These are phyloP conservation scores for Aphelidium insulamus DNA, from an alignment of 371 early-diverging fungal genomes.

Conservation along the genomic window DNA sequence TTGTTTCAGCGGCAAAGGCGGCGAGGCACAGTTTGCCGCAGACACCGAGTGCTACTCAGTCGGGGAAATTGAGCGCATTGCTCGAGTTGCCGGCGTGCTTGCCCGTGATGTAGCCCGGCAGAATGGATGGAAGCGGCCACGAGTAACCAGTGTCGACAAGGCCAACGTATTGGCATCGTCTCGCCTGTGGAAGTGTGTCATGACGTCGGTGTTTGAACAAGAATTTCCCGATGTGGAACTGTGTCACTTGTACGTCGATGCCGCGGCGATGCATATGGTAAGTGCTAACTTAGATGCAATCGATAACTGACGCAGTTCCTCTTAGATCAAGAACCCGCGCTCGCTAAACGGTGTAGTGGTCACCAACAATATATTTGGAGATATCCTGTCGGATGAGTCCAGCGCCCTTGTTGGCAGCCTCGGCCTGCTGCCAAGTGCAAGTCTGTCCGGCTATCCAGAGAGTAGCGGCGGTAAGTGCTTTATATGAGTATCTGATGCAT, in stretches of 20 bases:
- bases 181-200: constrained; percentile 80
- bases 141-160: constrained; percentile 78
- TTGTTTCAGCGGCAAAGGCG: no score
- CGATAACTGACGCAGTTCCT: no score
- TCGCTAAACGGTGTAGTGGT: constrained; percentile 78
- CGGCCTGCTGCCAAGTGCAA: constrained; percentile 81
- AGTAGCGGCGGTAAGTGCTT: constrained; percentile 24
- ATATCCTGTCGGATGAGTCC: constrained; percentile 86
- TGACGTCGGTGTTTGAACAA: constrained; percentile 53
- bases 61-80: constrained; percentile 72
- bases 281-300: no score
- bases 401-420: constrained; percentile 83
- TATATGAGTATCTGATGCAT: no score
- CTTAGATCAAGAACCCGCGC: constrained; percentile 67
- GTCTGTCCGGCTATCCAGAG: constrained; percentile 58
- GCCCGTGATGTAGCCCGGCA: no score
- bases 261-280: constrained; percentile 90
- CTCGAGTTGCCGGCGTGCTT: constrained; percentile 70
- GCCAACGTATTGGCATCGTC: constrained; percentile 94
- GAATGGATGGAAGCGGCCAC: no score
- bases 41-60: constrained; percentile 81
- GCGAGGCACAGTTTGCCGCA: no score
- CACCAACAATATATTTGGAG: constrained; percentile 97
- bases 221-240: constrained; percentile 68
- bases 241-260: constrained; percentile 79